Evolutionary conservation across 305 asterid genomes (phyloP), one percentile per base, ranked within the genome.

Genomic region (Ruellia speciosa): DNA sequence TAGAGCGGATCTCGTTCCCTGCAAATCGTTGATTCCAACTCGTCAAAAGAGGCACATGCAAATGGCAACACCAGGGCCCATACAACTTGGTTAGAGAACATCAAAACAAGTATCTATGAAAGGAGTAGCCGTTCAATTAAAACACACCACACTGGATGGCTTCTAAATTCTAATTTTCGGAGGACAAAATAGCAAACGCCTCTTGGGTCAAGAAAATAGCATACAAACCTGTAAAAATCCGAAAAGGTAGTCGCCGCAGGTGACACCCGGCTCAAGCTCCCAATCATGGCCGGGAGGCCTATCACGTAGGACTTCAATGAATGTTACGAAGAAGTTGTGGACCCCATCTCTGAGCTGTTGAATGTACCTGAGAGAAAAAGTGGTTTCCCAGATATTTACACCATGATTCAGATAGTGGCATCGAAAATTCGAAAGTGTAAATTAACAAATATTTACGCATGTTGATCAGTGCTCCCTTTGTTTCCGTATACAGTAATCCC

Each of bases 401-500:
- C 58, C 28, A 58, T 14, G 58, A 49, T 59, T 63, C 49, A 45
- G 50, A 58, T 46, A 19, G 54, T 60, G 47, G 5, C 52, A 48
- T 66, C 14, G 31, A 58, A 47, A 69, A n/a, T 10, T 11, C 51
- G 54, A 66, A 57, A 64, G 57, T 46, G 24, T 56, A 49, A 70
- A 70, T 9, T 0, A 10, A 54, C 56, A 51, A 62, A 60, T 51
- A 77, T 96, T 15, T 76, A 93, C 97, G 96, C 99, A 66, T 93
- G 99, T 72, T 93, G 99, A 75, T 93, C 97, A 65, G 99, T 93
- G 84, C 99, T 93, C 73, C 99, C 99, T 74, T 93, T 93, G 82
- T 93, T 93, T 74, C 99, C 99, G 71, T 93, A 93, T 37, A 93
- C 99, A 52, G 88, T 73, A 53, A 93, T 64, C 18, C 99, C 97